phyloP scores from a whole-genome alignment of 2,329 filamentous ascomycete genomes.

The Ramularia endophylla region DNA sequence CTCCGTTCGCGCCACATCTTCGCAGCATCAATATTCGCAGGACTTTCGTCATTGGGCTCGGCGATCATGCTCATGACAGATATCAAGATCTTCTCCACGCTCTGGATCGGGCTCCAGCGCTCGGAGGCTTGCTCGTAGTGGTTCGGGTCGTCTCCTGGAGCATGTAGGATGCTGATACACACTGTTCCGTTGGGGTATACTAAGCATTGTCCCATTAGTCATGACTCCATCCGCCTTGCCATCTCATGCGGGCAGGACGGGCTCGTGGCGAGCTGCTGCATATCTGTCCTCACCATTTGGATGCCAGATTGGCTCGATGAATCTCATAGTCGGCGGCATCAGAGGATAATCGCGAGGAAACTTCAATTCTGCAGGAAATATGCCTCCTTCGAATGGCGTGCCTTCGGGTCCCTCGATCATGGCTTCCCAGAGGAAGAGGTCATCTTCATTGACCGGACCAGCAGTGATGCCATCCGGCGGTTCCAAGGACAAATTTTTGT shows the following conservation, averaged over 20 bases:
- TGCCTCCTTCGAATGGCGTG: constrained; percentile 91
- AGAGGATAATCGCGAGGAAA: constrained; percentile 98
- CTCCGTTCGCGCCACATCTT: constrained; percentile 91
- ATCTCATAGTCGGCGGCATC: constrained; percentile 92
- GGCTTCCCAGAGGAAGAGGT: constrained; percentile 94
- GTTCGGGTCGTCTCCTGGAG: constrained; percentile 94
- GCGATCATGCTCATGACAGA: constrained; percentile 98
- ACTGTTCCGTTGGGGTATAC: constrained; percentile 89
- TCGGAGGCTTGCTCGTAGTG: constrained; percentile 96
- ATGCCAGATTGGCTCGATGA: constrained; percentile 90
- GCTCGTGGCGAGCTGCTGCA: not conserved
- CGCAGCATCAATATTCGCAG: constrained; percentile 91
- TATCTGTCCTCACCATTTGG: constrained; percentile 66
- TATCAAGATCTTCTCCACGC: constrained; percentile 94
- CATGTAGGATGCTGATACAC: constrained; percentile 97
- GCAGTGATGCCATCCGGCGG: constrained; percentile 97
- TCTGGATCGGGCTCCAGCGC: constrained; percentile 94
- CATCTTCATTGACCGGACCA: constrained; percentile 86
- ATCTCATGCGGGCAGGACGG: not conserved
- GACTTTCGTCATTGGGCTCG: constrained; percentile 94
- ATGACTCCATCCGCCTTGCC: not conserved
- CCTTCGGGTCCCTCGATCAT: constrained; percentile 92
- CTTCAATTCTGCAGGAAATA: constrained; percentile 90
- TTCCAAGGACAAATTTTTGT: constrained; percentile 87
- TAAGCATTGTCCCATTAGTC: no score